phyloP scores from a whole-genome alignment of 768 basidiomycete genomes.

The Pholiota molesta region DNA sequence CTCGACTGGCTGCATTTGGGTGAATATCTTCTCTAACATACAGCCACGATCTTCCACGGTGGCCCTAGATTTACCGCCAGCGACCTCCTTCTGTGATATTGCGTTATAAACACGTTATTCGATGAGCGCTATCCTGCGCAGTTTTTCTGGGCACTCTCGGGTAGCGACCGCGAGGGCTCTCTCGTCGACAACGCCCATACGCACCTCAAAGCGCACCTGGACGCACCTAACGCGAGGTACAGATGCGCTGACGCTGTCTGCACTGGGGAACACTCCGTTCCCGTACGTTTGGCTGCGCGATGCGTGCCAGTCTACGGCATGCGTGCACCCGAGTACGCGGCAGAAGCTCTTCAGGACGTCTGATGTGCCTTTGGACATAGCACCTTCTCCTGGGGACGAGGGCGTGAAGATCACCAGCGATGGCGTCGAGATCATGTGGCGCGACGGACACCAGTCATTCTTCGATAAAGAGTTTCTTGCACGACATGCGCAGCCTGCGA shows the following conservation, averaged over 20 bases:
- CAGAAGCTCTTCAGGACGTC: conserved; percentile 80
- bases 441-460: conserved; percentile 60
- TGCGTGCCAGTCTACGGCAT: conserved; percentile 72
- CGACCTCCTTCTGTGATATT: too few relatives aligned
- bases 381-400: conserved; percentile 36
- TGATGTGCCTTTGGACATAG: conserved; percentile 57
- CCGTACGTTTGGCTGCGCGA: conserved; percentile 85
- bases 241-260: conserved; percentile 37
- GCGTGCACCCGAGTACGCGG: conserved; percentile 74
- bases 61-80: too few relatives aligned
- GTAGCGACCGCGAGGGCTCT: neutral
- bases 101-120: too few relatives aligned
- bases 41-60: neutral
- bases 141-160: too few relatives aligned
- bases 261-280: conserved; percentile 48
- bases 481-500: conserved; percentile 42
- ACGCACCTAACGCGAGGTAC: conserved; percentile 29
- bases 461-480: conserved; percentile 53
- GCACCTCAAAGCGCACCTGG: conserved; percentile 25
- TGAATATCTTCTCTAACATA: neutral
- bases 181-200: neutral
- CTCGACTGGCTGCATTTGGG: too few relatives aligned
- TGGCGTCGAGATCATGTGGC: conserved; percentile 57
- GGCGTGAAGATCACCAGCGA: conserved; percentile 44
- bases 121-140: neutral